Conservation (phyloP, 805 yeast genomes). For the Kodamaea laetipori region DNA sequence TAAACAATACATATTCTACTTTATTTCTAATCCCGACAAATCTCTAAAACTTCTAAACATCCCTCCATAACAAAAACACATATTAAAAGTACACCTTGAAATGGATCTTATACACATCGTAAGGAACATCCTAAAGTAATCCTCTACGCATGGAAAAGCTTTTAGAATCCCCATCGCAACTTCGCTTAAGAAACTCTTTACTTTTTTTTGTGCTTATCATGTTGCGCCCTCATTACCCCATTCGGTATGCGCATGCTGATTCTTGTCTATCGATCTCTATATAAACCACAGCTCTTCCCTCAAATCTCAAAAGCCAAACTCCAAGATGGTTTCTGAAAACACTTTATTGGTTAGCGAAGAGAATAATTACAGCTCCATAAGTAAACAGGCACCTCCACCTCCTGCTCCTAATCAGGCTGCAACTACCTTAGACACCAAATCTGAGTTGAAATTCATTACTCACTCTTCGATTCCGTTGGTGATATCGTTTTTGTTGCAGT, state of each 20-base stretch:
- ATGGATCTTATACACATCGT: no score
- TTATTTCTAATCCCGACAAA: no score
- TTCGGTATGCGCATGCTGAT: not conserved
- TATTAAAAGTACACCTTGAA: no score
- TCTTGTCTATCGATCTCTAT: not conserved
- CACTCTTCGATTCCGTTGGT: constrained; percentile 25
- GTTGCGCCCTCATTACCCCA: not conserved
- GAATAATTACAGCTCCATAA: constrained; percentile 23
- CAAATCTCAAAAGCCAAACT: not conserved
- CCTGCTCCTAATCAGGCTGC: not conserved
- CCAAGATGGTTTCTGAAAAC: constrained; percentile 29
- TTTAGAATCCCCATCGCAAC: no score
- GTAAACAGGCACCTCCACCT: constrained; percentile 5
- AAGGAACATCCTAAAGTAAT: no score
- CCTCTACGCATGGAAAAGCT: not conserved
- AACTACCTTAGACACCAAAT: constrained; percentile 7
- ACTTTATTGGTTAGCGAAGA: constrained; percentile 24
- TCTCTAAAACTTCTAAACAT: no score
- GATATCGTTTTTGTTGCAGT: constrained; percentile 29
- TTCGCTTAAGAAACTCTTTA: not conserved
- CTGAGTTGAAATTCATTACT: constrained; percentile 19
- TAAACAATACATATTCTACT: no score
- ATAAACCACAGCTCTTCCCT: not conserved
- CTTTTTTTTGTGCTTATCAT: constrained; percentile 3
- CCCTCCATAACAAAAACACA: no score